Evolutionary conservation across 2,329 filamentous ascomycete genomes (phyloP).

Genomic region (Calonectria pseudoreteaudii): DNA sequence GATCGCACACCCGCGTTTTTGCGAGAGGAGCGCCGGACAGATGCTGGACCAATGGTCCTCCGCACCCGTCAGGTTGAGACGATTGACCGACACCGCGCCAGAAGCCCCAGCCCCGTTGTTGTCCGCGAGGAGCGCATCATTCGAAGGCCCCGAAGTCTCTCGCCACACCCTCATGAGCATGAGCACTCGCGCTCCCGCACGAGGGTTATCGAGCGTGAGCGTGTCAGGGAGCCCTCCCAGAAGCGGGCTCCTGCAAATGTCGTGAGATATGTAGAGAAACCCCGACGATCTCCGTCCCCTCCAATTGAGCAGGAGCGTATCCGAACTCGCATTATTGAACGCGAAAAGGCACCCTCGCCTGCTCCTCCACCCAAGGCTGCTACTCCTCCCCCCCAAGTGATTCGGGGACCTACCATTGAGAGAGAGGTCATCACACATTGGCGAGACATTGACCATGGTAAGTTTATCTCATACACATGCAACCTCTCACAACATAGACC

Average conservation of each 20-base stretch:
- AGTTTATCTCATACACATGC: slow-evolving; percentile 39
- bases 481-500: neutral
- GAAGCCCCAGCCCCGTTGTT: slow-evolving; percentile 57
- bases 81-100: slow-evolving; percentile 60
- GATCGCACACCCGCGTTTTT: slow-evolving; percentile 63
- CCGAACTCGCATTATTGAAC: slow-evolving; percentile 61
- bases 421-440: slow-evolving; percentile 92
- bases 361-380: slow-evolving; percentile 59
- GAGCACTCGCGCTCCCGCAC: slow-evolving; percentile 54
- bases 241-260: slow-evolving; percentile 53
- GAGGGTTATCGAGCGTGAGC: slow-evolving; percentile 41
- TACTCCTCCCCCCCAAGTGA: slow-evolving; percentile 70
- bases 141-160: slow-evolving; percentile 57
- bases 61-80: slow-evolving; percentile 68
- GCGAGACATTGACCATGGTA: slow-evolving; percentile 87
- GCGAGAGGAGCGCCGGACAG: slow-evolving; percentile 62
- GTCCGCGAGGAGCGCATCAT: slow-evolving; percentile 58
- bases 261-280: slow-evolving; percentile 56
- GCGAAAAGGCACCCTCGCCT: slow-evolving; percentile 49
- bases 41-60: slow-evolving; percentile 65
- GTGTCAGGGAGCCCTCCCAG: slow-evolving; percentile 52
- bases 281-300: slow-evolving; percentile 50
- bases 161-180: slow-evolving; percentile 49
- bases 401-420: slow-evolving; percentile 83
- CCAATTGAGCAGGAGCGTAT: slow-evolving; percentile 58